Base-by-base conservation (phyloP, 805 yeast species). In the Starmerella apicola region DNA sequence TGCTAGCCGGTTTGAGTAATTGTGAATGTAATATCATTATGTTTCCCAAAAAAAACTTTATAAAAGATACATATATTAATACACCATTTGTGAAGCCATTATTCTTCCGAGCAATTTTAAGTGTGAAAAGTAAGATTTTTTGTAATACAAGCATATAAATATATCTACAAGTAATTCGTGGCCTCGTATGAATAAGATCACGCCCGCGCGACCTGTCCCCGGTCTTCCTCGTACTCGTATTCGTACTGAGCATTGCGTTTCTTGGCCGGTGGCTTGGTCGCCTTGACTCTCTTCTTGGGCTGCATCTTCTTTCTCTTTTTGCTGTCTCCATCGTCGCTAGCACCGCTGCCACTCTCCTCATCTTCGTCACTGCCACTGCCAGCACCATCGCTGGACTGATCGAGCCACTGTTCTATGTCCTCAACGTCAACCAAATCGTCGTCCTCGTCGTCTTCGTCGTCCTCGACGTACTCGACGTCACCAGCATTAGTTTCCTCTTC, bases 391-490 rank as follows among this genome's bases (percentile, higher is more conserved):
- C 61, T 64, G 32, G 43, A 38, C 21, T 60, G 56, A 24, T 72
- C 78, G 33, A 65, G 61, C 96, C 96, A 88, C 61, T 74, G 78
- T 61, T 86, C 91, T 49, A 86, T 66, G 53, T 88, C 95, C 64
- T 86, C 96, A 65, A 88, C 73, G 56, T 91, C 96, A 20, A 84
- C 95, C 52, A 83, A 64, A 50, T 62, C 63, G 21, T 63, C 67
- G 20, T 58, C 61, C 44, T 80, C 94, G 18, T 81, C 93, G 13
- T 79, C 94, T 41, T 81, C 95, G 37, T 81, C 95, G 46, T 77
- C 95, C 51, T 77, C 85, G 38, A 84, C 95, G 55, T 78, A 82
- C 59, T 86, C 97, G 32, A 83, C 77, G 59, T 83, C 84, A 45
- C 71, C 75, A 13, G 9, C 35, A 7, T 30, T 8, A 7, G 7